A percentile compares a stretch with the other conserved stretches of the same genome.
phyloP scores from a whole-genome alignment of 78 protist genomes.

The Emiliania huxleyi region DNA sequence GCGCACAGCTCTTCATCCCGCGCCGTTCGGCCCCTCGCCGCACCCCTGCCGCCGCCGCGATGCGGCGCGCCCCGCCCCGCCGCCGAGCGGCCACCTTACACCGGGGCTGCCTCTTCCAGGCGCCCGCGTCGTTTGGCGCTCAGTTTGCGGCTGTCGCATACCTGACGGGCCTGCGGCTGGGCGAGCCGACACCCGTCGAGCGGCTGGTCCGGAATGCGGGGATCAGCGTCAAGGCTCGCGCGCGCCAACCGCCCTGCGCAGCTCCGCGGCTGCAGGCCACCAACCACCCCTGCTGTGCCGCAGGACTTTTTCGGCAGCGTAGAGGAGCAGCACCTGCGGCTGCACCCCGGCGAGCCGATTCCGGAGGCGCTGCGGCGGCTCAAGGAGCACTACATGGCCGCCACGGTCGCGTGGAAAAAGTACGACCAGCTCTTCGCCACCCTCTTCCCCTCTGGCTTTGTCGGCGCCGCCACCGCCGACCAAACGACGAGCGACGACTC shows the following conservation, averaged over 20 bases:
- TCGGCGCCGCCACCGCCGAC: neutral
- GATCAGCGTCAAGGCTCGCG: neutral
- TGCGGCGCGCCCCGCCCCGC: too few relatives aligned
- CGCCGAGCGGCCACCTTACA: too few relatives aligned
- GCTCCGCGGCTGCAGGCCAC: neutral
- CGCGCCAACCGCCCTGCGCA: neutral
- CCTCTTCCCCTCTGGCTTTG: neutral
- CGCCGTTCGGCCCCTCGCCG: too few relatives aligned
- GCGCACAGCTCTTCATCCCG: too few relatives aligned
- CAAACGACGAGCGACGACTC: neutral
- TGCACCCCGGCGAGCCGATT: neutral
- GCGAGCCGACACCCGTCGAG: neutral
- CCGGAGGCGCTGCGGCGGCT: neutral
- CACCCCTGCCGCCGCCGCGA: too few relatives aligned
- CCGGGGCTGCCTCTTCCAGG: too few relatives aligned
- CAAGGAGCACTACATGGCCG: neutral
- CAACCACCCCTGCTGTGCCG: neutral
- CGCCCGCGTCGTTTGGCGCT: neutral
- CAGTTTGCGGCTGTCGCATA: neutral
- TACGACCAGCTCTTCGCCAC: neutral
- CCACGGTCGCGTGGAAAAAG: neutral
- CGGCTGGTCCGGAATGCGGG: neutral
- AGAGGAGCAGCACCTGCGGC: neutral
- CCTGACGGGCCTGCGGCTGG: neutral
- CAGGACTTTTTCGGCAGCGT: neutral